Conservation (phyloP, 805 yeast genomes). For the Starmerella riodocensis region DNA sequence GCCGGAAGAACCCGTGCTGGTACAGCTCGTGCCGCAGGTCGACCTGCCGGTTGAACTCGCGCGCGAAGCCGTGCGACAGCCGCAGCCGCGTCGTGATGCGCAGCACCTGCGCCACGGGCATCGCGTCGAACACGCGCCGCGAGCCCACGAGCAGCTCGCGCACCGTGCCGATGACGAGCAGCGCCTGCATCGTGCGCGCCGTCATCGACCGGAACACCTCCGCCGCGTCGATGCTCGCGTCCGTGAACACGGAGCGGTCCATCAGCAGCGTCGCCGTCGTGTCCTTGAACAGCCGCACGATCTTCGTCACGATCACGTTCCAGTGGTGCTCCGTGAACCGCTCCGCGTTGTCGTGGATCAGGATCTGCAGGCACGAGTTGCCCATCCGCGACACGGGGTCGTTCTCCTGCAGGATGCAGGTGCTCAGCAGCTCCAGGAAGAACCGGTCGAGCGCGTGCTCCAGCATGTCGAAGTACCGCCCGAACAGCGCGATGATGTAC, state of each 20-base stretch:
- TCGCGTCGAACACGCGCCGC: constrained; percentile 43
- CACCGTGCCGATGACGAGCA: constrained; percentile 74
- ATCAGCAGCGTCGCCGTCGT: constrained; percentile 83
- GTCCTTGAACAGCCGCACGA: constrained; percentile 55
- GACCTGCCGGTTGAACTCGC: constrained; percentile 76
- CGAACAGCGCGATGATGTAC: constrained; percentile 69
- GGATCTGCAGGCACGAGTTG: constrained; percentile 68
- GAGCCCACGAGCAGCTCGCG: constrained; percentile 59
- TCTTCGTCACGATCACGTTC: constrained; percentile 52
- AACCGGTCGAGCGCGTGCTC: constrained; percentile 66
- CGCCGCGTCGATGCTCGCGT: constrained; percentile 29
- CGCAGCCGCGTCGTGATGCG: constrained; percentile 48
- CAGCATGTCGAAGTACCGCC: constrained; percentile 67
- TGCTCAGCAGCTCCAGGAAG: constrained; percentile 60
- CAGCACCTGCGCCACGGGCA: constrained; percentile 55
- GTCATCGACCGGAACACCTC: constrained; percentile 59
- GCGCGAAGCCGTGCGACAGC: constrained; percentile 67
- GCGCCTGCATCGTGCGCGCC: constrained; percentile 80
- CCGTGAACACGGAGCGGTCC: constrained; percentile 20
- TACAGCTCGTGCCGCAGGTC: constrained; percentile 77
- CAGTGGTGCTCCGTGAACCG: constrained; percentile 60
- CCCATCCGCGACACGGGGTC: constrained; percentile 95
- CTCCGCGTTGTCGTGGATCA: constrained; percentile 59
- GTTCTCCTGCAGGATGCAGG: constrained; percentile 92
- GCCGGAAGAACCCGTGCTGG: constrained; percentile 84